Conservation (phyloP, 768 basidiomycete species). For the Amanita subjunquillea region DNA sequence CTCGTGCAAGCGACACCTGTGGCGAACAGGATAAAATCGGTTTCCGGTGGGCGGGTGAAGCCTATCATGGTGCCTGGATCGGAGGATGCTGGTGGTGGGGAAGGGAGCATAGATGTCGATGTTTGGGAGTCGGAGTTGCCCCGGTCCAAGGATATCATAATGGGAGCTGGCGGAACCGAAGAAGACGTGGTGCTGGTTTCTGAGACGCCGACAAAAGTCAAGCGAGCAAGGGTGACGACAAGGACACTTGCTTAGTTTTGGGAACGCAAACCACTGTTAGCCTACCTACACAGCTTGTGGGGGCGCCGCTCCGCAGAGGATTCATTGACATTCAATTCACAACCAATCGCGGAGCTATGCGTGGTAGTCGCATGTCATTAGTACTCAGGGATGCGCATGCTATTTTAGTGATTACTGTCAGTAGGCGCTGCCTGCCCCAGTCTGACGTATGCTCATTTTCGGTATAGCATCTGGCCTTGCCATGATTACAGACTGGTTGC, state of each 20-base stretch:
- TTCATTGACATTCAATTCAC: no score
- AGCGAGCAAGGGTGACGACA: neutral
- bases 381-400: no score
- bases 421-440: no score
- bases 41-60: neutral
- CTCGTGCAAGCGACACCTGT: constrained; percentile 4
- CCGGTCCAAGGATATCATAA: neutral
- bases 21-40: neutral
- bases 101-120: neutral
- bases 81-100: neutral
- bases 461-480: no score
- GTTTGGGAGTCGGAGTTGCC: constrained; percentile 4
- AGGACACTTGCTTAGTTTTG: neutral
- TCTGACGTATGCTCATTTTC: no score
- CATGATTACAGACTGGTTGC: no score
- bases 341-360: no score
- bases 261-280: no score
- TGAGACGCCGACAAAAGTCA: constrained; percentile 4
- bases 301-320: no score
- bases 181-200: neutral
- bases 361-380: no score
- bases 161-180: neutral
- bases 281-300: no score
- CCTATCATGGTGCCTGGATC: neutral
- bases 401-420: no score